These are phyloP conservation scores for Boletus rufocinnamomeus DNA, from an alignment of 768 basidiomycete species.

Conservation along the genomic window DNA sequence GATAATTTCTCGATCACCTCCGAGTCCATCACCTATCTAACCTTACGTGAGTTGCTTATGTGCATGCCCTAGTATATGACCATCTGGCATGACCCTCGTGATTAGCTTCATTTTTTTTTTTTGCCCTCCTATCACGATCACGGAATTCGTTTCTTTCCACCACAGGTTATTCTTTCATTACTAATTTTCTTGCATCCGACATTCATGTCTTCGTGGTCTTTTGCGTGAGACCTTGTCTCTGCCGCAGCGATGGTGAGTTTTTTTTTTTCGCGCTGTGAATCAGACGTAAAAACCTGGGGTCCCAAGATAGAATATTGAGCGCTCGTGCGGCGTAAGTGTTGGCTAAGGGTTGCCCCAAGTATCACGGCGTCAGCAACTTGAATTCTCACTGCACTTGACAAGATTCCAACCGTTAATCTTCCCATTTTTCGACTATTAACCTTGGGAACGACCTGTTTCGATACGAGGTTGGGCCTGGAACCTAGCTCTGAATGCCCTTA, in stretches of 20 bases:
- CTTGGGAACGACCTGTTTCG: not conserved
- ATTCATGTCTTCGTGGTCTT: not conserved
- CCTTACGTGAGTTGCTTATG: too few relatives aligned
- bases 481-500: not conserved
- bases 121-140: not conserved
- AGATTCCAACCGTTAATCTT: not conserved
- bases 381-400: not conserved
- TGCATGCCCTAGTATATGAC: too few relatives aligned
- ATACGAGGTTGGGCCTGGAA: not conserved
- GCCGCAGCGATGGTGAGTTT: too few relatives aligned
- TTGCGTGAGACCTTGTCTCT: too few relatives aligned
- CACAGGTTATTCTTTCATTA: not conserved
- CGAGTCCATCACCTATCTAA: too few relatives aligned
- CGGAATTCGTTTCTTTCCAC: not conserved
- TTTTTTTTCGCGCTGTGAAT: too few relatives aligned
- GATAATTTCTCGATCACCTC: too few relatives aligned
- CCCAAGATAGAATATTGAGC: not conserved
- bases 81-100: too few relatives aligned
- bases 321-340: not conserved
- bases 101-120: not conserved
- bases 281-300: too few relatives aligned
- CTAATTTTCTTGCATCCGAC: not conserved
- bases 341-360: not conserved
- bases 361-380: not conserved
- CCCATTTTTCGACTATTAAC: not conserved